Evolutionary conservation across 805 yeast genomes (phyloP).

Genomic region (Kazachstania kunashirensis): DNA sequence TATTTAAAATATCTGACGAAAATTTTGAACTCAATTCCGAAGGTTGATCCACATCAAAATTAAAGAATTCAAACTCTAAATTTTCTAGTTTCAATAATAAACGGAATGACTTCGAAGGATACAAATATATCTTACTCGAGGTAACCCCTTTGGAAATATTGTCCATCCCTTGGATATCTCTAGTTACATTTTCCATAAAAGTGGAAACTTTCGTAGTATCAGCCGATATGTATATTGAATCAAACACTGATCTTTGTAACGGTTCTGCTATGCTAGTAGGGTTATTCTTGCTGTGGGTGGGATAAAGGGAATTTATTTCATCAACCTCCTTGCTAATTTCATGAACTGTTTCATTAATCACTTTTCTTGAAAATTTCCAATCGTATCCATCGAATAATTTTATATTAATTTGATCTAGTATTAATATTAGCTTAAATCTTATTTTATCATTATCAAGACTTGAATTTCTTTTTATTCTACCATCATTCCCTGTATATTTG

Average conservation of each 20-base stretch:
- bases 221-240: conserved; percentile 65
- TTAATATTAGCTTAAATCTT: neutral
- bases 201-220: conserved; percentile 39
- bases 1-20: conserved; percentile 39
- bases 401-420: conserved; percentile 29
- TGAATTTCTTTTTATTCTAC: no score
- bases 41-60: conserved; percentile 42
- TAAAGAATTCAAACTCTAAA: conserved; percentile 38
- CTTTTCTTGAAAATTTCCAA: conserved; percentile 68
- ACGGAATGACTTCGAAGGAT: conserved; percentile 56
- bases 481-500: no score
- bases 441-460: no score
- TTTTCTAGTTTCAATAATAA: conserved; percentile 45
- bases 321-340: conserved; percentile 29
- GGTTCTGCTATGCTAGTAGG: neutral
- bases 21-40: conserved; percentile 22
- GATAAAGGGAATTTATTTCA: no score
- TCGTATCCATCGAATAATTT: conserved; percentile 84
- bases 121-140: conserved; percentile 39
- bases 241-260: conserved; percentile 32
- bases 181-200: conserved; percentile 47
- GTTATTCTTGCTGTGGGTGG: no score
- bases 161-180: conserved; percentile 34
- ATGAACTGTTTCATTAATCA: conserved; percentile 56
- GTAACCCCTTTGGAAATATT: conserved; percentile 13